These are phyloP conservation scores for Lophium mytilinum DNA, from an alignment of 495 filamentous ascomycete genomes.

Conservation along the genomic window DNA sequence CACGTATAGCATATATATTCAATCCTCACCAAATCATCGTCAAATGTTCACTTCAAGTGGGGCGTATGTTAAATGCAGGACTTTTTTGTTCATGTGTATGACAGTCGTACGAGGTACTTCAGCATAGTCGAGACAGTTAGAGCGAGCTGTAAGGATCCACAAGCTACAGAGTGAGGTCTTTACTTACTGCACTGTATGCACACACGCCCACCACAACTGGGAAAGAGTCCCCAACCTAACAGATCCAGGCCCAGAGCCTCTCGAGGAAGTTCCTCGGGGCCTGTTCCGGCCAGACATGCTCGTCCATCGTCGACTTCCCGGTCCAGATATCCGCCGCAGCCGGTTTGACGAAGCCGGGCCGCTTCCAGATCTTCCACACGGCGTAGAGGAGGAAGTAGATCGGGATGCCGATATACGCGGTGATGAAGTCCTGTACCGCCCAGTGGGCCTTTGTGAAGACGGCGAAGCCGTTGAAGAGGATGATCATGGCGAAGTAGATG, in stretches of 20 bases:
- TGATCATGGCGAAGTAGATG: conserved; percentile 46
- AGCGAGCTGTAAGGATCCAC: too few relatives aligned
- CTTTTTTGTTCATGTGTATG: too few relatives aligned
- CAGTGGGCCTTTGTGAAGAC: conserved; percentile 44
- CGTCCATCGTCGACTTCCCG: conserved; percentile 56
- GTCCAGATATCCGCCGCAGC: conserved; percentile 53
- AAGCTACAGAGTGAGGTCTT: too few relatives aligned
- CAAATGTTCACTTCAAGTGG: too few relatives aligned
- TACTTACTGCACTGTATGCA: too few relatives aligned
- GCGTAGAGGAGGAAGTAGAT: conserved; percentile 50
- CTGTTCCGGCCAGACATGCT: conserved; percentile 41
- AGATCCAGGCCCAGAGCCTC: conserved; percentile 48
- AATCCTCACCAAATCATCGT: too few relatives aligned
- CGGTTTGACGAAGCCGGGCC: conserved; percentile 40
- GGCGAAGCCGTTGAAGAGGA: conserved; percentile 48
- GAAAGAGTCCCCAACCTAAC: conserved; percentile 20
- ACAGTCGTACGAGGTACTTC: too few relatives aligned
- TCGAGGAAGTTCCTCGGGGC: conserved; percentile 43
- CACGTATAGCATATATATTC: too few relatives aligned
- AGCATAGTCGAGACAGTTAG: too few relatives aligned
- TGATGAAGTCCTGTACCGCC: conserved; percentile 41
- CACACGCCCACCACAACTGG: too few relatives aligned
- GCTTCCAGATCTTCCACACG: conserved; percentile 47
- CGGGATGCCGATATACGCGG: conserved; percentile 53
- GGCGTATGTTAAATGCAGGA: too few relatives aligned